Conservation (phyloP, 257 asterid species). For the Nicotiana tomentosiformis region DNA sequence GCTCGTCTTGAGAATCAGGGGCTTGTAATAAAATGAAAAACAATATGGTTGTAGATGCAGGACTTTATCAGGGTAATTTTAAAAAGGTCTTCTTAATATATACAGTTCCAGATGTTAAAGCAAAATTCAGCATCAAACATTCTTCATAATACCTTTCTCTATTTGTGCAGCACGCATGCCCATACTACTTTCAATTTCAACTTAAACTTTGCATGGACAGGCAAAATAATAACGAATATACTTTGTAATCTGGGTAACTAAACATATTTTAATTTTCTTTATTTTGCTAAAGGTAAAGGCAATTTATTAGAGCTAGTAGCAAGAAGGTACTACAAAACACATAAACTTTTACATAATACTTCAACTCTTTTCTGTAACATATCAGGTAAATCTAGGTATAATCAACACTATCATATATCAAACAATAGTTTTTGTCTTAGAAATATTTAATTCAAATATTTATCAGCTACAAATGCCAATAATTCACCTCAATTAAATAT, state of each 20-base stretch:
- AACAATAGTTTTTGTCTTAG: background rate
- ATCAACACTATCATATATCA: background rate
- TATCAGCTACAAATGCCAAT: background rate
- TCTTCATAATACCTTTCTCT: background rate
- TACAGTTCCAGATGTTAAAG: background rate
- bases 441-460: background rate
- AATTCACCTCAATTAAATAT: too few species aligned
- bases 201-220: background rate
- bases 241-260: background rate
- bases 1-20: background rate
- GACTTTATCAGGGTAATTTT: background rate
- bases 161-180: background rate
- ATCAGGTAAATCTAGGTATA: background rate
- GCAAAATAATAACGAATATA: background rate
- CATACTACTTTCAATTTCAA: background rate
- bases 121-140: background rate
- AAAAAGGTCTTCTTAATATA: background rate
- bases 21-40: background rate
- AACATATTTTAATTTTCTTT: too few species aligned
- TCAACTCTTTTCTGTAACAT: background rate
- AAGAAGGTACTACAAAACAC: too few species aligned
- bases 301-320: too few species aligned
- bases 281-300: too few species aligned
- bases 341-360: background rate
- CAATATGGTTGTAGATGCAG: background rate